Evolutionary conservation across 148 eudicot species (phyloP).

Genomic region (Fagopyrum tataricum): DNA sequence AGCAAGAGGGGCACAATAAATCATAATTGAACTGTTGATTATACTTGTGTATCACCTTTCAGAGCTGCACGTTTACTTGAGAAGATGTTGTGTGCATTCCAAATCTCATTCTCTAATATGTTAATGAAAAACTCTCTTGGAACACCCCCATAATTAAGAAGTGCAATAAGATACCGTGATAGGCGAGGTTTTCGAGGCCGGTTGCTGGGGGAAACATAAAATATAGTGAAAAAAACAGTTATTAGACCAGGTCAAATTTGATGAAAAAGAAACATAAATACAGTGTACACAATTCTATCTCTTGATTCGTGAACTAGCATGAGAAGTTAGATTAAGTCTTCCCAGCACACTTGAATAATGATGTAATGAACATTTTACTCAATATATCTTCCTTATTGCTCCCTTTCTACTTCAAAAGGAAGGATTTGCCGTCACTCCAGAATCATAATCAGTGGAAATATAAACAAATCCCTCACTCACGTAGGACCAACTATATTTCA

Average conservation of each 20-base stretch:
- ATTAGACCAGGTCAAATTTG: background rate
- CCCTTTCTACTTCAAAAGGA: background rate
- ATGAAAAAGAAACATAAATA: background rate
- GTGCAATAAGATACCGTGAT: conserved; percentile 71
- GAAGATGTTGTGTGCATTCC: conserved; percentile 31
- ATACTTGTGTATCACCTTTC: conserved; percentile 38
- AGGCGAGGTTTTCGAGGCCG: conserved; percentile 46
- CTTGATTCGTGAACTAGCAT: background rate
- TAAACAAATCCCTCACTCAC: background rate
- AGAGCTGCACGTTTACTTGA: conserved; percentile 41
- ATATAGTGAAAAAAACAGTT: background rate
- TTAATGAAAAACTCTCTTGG: conserved; percentile 46
- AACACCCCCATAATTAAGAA: conserved; percentile 75
- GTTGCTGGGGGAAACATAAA: conserved; percentile 29
- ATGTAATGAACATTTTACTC: background rate
- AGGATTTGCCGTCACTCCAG: background rate
- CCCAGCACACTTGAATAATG: background rate
- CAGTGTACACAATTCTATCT: background rate
- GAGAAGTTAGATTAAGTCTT: background rate
- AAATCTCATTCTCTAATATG: conserved; percentile 37
- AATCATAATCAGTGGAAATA: background rate
- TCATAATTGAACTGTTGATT: background rate
- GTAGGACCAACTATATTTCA: background rate
- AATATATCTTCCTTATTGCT: background rate
- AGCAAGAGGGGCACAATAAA: background rate